Conservation (phyloP, 2,329 filamentous ascomycete genomes). For the Penicillium sp. region DNA sequence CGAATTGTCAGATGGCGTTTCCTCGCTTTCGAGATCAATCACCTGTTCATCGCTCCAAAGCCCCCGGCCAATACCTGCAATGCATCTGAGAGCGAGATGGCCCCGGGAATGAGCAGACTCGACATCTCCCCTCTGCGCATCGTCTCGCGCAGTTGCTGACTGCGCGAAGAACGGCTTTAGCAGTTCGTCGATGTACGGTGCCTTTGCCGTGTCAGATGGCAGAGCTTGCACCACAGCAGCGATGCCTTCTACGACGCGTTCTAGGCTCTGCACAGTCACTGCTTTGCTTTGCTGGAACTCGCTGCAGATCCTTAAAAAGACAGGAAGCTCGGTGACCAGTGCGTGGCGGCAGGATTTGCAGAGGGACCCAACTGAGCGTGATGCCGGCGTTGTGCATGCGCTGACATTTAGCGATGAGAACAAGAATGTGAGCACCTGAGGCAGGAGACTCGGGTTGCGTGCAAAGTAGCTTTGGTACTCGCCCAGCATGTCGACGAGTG, state of each 20-base stretch:
- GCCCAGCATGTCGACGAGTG: slow-evolving; percentile 41
- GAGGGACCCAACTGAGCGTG: slow-evolving; percentile 40
- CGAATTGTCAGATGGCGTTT: slow-evolving; percentile 26
- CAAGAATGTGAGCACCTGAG: slow-evolving; percentile 40
- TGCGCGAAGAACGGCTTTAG: slow-evolving; percentile 34
- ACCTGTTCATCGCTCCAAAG: slow-evolving; percentile 35
- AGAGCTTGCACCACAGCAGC: slow-evolving; percentile 42
- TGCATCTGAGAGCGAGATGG: slow-evolving; percentile 35
- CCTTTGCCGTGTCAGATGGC: slow-evolving; percentile 36
- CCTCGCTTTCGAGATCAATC: slow-evolving; percentile 29
- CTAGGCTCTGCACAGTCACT: slow-evolving; percentile 35
- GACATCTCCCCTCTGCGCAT: slow-evolving; percentile 26
- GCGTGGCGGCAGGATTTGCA: slow-evolving; percentile 42
- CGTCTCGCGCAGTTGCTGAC: slow-evolving; percentile 29
- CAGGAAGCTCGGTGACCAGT: slow-evolving; percentile 39
- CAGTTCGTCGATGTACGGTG: slow-evolving; percentile 35
- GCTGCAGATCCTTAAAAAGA: slow-evolving; percentile 41
- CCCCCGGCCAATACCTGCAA: slow-evolving; percentile 40
- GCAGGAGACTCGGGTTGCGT: slow-evolving; percentile 37
- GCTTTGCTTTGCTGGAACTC: slow-evolving; percentile 35
- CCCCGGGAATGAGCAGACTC: slow-evolving; percentile 33
- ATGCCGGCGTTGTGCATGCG: slow-evolving; percentile 39
- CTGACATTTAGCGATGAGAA: slow-evolving; percentile 42
- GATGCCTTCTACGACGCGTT: slow-evolving; percentile 42
- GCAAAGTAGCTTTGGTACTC: slow-evolving; percentile 44